Evolutionary conservation across 73 alveolate genomes (phyloP).

Genomic region (Paramecium bursaria): DNA sequence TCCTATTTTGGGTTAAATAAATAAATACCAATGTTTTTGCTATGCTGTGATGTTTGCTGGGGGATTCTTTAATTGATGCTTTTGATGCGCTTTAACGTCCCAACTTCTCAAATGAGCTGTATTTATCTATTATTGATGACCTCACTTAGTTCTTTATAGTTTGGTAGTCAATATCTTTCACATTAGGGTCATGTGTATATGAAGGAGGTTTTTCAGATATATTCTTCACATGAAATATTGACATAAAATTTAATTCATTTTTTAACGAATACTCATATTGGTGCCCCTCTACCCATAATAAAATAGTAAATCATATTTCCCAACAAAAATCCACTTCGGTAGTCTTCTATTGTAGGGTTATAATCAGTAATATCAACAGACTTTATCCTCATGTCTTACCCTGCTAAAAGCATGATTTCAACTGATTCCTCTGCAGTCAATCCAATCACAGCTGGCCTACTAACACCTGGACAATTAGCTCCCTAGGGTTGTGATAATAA

Average conservation of each 20-base stretch:
- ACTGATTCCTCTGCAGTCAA: constrained; percentile 72
- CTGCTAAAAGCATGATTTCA: constrained; percentile 59
- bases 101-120: too few species aligned
- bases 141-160: too few species aligned
- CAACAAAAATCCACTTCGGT: constrained; percentile 67
- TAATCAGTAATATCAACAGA: constrained; percentile 70
- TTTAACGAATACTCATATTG: not conserved
- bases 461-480: constrained; percentile 76
- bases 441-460: constrained; percentile 70
- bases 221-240: not conserved
- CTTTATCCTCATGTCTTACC: not conserved
- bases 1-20: too few species aligned
- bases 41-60: too few species aligned
- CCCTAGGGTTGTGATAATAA: not conserved
- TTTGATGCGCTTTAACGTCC: too few species aligned
- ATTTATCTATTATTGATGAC: too few species aligned
- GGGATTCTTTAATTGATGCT: too few species aligned
- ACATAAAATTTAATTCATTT: not conserved
- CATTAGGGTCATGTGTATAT: not conserved
- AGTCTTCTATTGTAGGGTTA: constrained; percentile 76
- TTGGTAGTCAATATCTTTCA: too few species aligned
- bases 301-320: constrained; percentile 70
- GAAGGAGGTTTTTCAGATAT: not conserved
- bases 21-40: too few species aligned
- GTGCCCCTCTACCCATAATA: constrained; percentile 53